Evolutionary conservation across 768 basidiomycete genomes (phyloP).

Genomic region (Lentinula sp.): DNA sequence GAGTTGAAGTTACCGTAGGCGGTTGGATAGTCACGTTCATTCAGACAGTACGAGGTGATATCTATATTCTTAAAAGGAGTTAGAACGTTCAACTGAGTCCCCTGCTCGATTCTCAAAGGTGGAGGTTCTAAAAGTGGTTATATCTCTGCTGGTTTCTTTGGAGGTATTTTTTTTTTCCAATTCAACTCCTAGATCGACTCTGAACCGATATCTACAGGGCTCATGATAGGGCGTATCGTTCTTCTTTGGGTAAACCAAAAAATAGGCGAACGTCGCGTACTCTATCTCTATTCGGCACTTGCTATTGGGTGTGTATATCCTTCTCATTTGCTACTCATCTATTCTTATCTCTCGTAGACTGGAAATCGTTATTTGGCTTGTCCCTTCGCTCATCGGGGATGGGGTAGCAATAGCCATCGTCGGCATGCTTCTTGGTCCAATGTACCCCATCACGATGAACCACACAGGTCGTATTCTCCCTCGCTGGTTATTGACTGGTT

Average conservation of each 20-base stretch:
- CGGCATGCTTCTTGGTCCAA: conserved; percentile 38
- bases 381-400: conserved; percentile 39
- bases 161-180: conserved; percentile 13
- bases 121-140: conserved; percentile 36
- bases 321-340: not conserved
- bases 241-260: conserved; percentile 31
- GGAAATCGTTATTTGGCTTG: conserved; percentile 46
- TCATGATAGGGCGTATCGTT: conserved; percentile 30
- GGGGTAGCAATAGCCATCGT: conserved; percentile 27
- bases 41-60: not conserved
- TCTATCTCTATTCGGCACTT: conserved; percentile 29
- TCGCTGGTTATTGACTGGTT: conserved; percentile 40
- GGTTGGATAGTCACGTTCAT: conserved; percentile 21
- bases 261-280: conserved; percentile 30
- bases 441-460: conserved; percentile 53
- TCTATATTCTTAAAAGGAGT: conserved; percentile 13
- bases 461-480: conserved; percentile 51
- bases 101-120: conserved; percentile 20
- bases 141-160: conserved; percentile 34
- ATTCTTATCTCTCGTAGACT: conserved; percentile 22
- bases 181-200: not conserved
- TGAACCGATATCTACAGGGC: conserved; percentile 18
- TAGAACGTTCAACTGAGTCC: conserved; percentile 38
- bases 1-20: conserved; percentile 58
- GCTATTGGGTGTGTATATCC: conserved; percentile 22